A percentile compares a stretch with the other conserved stretches of the same genome.
phyloP scores from a whole-genome alignment of 2,329 filamentous ascomycete genomes.

The Ascochyta viciae-villosae region DNA sequence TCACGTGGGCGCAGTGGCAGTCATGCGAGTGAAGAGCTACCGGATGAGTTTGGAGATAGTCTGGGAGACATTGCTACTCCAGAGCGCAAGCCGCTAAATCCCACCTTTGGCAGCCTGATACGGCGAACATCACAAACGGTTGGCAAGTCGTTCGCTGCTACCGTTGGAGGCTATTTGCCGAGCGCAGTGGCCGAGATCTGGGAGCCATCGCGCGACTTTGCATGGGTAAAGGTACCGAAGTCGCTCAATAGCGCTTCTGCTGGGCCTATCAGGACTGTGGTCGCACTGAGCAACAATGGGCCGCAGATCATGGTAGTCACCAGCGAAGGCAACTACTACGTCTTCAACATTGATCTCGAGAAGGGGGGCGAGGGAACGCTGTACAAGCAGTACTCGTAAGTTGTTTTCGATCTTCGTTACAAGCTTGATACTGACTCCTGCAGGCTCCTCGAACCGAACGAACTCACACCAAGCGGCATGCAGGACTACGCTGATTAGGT shows the following conservation, averaged over 20 bases:
- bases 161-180: slow-evolving; percentile 89
- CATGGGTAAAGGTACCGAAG: slow-evolving; percentile 91
- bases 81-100: slow-evolving; percentile 60
- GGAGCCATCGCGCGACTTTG: slow-evolving; percentile 94
- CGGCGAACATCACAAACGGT: slow-evolving; percentile 95
- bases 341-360: slow-evolving; percentile 94
- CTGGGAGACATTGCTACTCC: slow-evolving; percentile 36
- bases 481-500: slow-evolving; percentile 41
- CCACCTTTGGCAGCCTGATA: slow-evolving; percentile 87
- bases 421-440: slow-evolving; percentile 23
- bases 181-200: slow-evolving; percentile 96
- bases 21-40: slow-evolving; percentile 48
- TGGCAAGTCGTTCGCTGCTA: slow-evolving; percentile 84
- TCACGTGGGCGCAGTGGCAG: slow-evolving; percentile 53
- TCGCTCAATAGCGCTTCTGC: slow-evolving; percentile 46
- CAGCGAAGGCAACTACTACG: slow-evolving; percentile 91
- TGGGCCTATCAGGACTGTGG: slow-evolving; percentile 80
- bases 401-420: slow-evolving; percentile 23
- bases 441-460: slow-evolving; percentile 47
- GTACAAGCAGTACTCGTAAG: slow-evolving; percentile 92
- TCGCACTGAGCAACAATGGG: slow-evolving; percentile 93
- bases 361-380: slow-evolving; percentile 91
- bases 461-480: slow-evolving; percentile 40
- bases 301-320: slow-evolving; percentile 99
- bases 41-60: slow-evolving; percentile 53